These are phyloP conservation scores for Onygenales sp. DNA, from an alignment of 2,329 filamentous ascomycete genomes.

Conservation along the genomic window DNA sequence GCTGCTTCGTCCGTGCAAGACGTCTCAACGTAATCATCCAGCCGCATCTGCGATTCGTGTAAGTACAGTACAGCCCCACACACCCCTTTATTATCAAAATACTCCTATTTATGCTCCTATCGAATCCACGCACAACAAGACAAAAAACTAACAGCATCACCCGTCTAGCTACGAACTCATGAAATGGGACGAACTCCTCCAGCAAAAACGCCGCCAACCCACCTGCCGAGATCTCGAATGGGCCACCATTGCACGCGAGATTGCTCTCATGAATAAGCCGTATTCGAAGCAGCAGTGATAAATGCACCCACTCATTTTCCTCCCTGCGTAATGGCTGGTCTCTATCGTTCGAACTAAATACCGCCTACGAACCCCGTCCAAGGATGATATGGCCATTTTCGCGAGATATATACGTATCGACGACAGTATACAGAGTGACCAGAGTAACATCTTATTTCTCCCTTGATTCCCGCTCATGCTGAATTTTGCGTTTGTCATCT, in stretches of 20 bases:
- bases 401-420: no score
- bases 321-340: background rate
- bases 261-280: slow-evolving; percentile 91
- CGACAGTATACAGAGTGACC: no score
- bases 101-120: background rate
- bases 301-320: background rate
- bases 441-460: no score
- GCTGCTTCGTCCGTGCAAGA: slow-evolving; percentile 85
- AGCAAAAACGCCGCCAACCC: slow-evolving; percentile 41
- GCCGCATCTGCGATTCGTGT: slow-evolving; percentile 86
- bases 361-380: background rate
- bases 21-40: slow-evolving; percentile 97
- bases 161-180: slow-evolving; percentile 62
- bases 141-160: slow-evolving; percentile 2
- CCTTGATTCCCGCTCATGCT: no score
- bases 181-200: slow-evolving; percentile 83
- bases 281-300: slow-evolving; percentile 44
- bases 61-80: slow-evolving; percentile 17
- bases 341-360: background rate
- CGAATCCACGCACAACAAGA: background rate
- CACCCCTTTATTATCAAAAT: background rate
- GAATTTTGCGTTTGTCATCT: background rate
- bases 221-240: slow-evolving; percentile 79
- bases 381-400: no score
- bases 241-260: slow-evolving; percentile 77